Conservation (phyloP, 2,329 filamentous ascomycete species). For the Xylariales sp. region DNA sequence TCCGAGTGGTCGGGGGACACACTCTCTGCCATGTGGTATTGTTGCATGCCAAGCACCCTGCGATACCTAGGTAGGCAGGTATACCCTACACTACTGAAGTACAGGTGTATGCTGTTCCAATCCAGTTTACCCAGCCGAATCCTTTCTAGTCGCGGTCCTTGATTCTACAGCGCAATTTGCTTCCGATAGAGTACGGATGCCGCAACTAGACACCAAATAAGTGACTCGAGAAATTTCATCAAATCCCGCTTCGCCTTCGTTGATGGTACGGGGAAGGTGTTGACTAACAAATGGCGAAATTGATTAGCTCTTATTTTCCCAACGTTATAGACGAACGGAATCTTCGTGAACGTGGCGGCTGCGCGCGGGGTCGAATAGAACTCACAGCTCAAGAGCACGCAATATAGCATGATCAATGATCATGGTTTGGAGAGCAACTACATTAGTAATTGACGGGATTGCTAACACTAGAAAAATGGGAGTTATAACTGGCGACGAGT, state of each 20-base stretch:
- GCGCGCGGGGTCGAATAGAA: constrained; percentile 1
- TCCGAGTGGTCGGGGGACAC: constrained; percentile 32
- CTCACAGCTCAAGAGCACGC: constrained; percentile 30
- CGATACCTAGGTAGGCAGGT: constrained; percentile 30
- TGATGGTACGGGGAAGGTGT: not conserved
- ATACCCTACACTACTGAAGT: not conserved
- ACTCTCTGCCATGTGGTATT: constrained; percentile 30
- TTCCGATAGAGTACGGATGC: not conserved
- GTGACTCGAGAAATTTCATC: not conserved
- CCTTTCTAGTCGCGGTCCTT: constrained; percentile 14
- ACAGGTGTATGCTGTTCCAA: constrained; percentile 10
- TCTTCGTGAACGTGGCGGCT: not conserved
- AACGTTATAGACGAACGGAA: not conserved
- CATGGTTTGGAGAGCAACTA: constrained; percentile 28
- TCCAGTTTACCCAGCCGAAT: not conserved
- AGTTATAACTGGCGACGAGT: not conserved
- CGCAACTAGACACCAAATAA: not conserved
- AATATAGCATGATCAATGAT: constrained; percentile 36
- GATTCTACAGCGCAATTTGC: not conserved
- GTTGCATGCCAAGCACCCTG: constrained; percentile 33
- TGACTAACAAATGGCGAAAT: too few relatives aligned
- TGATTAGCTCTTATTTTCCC: not conserved
- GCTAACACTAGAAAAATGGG: not conserved
- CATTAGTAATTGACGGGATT: constrained; percentile 30
- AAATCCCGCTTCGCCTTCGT: not conserved